Conservation (phyloP, 139 green algal genomes). For the Chloropicon primus region DNA sequence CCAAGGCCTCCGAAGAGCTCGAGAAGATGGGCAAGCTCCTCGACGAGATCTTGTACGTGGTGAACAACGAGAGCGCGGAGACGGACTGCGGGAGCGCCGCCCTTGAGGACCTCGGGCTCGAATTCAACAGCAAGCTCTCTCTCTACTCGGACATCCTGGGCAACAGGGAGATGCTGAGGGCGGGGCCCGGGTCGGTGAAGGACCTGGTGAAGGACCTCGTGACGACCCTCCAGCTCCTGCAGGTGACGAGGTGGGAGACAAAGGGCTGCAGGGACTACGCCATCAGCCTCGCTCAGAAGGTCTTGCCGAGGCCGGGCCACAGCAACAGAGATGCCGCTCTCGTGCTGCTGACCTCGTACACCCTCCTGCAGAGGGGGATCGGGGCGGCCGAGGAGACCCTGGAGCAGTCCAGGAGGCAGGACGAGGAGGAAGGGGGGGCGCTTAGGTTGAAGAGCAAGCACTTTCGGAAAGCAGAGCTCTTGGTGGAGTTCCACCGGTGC, state of each 20-base stretch:
- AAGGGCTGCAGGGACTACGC: neutral
- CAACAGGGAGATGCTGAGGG: neutral
- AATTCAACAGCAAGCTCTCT: neutral
- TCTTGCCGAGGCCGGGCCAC: no score
- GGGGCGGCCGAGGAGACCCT: no score
- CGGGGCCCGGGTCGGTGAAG: neutral
- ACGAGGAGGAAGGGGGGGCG: no score
- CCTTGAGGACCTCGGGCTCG: neutral
- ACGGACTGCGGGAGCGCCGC: neutral
- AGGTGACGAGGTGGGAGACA: neutral
- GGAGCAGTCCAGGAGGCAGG: no score
- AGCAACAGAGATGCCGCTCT: no score
- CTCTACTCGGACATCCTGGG: neutral
- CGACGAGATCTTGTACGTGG: neutral
- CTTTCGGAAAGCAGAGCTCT: no score
- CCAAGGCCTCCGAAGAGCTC: neutral
- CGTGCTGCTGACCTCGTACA: no score
- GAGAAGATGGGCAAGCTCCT: neutral
- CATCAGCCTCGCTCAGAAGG: no score
- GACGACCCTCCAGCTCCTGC: neutral
- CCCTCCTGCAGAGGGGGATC: no score
- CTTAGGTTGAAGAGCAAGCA: no score
- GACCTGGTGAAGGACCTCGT: neutral
- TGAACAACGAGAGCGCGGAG: neutral
- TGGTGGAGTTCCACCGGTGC: no score